Evolutionary conservation across 768 basidiomycete species (phyloP).

Genomic region (Leccinellum albellum): DNA sequence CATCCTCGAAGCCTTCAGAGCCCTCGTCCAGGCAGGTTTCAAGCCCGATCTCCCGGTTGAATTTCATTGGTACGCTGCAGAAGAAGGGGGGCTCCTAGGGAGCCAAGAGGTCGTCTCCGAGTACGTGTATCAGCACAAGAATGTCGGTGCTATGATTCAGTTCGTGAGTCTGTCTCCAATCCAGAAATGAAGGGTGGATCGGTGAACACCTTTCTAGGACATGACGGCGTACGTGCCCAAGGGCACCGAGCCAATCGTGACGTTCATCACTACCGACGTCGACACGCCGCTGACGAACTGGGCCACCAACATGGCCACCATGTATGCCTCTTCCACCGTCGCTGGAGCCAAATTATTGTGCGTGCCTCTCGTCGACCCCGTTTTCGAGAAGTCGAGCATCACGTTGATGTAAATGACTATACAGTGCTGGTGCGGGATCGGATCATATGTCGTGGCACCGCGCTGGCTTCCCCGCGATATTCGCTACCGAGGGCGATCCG

Average conservation of each 20-base stretch:
- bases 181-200: not conserved
- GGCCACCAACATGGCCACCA: slow-evolving; percentile 32
- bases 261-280: slow-evolving; percentile 34
- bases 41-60: slow-evolving; percentile 62
- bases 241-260: slow-evolving; percentile 9
- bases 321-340: slow-evolving; percentile 22
- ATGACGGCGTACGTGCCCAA: slow-evolving; percentile 35
- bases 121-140: slow-evolving; percentile 43
- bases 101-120: slow-evolving; percentile 49
- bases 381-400: not conserved
- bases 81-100: slow-evolving; percentile 37
- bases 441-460: slow-evolving; percentile 48
- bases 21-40: slow-evolving; percentile 65
- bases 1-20: slow-evolving; percentile 76
- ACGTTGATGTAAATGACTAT: not conserved
- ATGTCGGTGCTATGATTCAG: slow-evolving; percentile 50
- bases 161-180: slow-evolving; percentile 34
- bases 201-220: slow-evolving; percentile 9
- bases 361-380: slow-evolving; percentile 1
- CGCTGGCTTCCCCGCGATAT: slow-evolving; percentile 37
- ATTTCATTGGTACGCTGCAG: slow-evolving; percentile 85
- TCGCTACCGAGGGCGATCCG: slow-evolving; percentile 43
- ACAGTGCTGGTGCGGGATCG: not conserved
- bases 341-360: slow-evolving; percentile 29
- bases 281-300: slow-evolving; percentile 45